Evolutionary conservation across 495 filamentous ascomycete species (phyloP), one percentile per base, ranked within the genome.

Genomic region (Hamigera avellanea): DNA sequence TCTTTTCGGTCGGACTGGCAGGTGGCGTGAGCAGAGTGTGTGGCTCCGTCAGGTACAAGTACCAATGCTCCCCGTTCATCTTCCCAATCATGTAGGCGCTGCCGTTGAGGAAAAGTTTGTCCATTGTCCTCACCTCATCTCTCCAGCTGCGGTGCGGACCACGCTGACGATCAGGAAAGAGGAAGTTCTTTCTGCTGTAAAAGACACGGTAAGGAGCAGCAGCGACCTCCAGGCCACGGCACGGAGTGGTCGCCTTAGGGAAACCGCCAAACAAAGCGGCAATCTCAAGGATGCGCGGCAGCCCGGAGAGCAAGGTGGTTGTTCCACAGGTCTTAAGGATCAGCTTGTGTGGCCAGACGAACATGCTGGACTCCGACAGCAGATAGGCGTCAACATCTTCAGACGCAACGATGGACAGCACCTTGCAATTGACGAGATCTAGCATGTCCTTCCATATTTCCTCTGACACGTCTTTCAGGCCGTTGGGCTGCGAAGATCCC

Each of bases 31-130:
- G 69, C 44, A 76, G 59, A 8, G 72, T 81, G 51, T 81, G 73
- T 13, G 93, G 86, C 35, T 84, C 81, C 21, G 93, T 99, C 54
- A 95, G 74, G 59, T 96, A 99, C 26, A 99, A 66, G 52, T 96
- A 96, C 93, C 93, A 99, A 51, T 99, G 93, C 61, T 96, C 93
- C 42, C 91, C 89, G 51, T 99, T 99, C 87, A 96, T 95, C 60
- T 94, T 95, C 45, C 93, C 93, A 43, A 99, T 91, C 88, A 96
- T 93, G 62, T 99, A 99, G 19, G 93, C 93, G 58, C 89, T 96
- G 28, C 93, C 93, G 38, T 83, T 81, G 32, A 81, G 68, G 56
- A 96, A 96, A 49, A 83, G 80, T 48, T 77, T 75, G 62, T 99
- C 93, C 41, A 99, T 69, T 42, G 75, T 91, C 37, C 76, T 78